Evolutionary conservation across 2,329 filamentous ascomycete species (phyloP).

Genomic region (Tolypocladium capitatum): DNA sequence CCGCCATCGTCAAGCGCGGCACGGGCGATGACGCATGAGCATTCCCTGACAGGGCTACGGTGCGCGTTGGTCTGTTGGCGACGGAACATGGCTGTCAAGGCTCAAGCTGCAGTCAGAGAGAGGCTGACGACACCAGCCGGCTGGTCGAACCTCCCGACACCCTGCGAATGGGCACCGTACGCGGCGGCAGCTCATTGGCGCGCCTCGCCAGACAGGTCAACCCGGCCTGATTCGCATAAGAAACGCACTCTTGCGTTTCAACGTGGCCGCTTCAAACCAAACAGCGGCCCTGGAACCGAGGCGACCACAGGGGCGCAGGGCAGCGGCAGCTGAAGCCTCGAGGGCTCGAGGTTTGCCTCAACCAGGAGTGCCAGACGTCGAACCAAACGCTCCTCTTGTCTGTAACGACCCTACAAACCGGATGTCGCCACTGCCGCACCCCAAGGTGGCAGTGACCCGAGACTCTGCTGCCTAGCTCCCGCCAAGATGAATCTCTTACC

Average conservation of each 20-base stretch:
- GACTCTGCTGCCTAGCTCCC: constrained; percentile 10
- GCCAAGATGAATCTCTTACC: constrained; percentile 9
- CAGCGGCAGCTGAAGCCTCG: not conserved
- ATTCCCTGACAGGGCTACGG: not conserved
- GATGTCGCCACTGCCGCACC: constrained; percentile 1
- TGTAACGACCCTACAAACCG: not conserved
- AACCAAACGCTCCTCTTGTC: not conserved
- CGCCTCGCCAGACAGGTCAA: not conserved
- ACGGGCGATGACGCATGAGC: not conserved
- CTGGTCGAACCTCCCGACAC: not conserved
- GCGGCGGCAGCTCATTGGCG: not conserved
- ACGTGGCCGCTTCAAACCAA: constrained; percentile 18
- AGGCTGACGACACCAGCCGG: too few species aligned
- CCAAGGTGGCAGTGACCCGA: not conserved
- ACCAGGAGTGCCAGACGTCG: not conserved
- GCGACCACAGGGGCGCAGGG: not conserved
- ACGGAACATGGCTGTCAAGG: not conserved
- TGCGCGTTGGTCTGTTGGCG: not conserved
- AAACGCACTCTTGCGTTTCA: constrained; percentile 13
- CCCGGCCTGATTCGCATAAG: constrained; percentile 2
- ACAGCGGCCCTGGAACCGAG: constrained; percentile 9
- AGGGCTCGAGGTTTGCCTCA: not conserved
- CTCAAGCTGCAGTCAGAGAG: not conserved
- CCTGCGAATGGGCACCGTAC: too few species aligned
- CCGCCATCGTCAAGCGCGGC: not conserved